These are phyloP conservation scores for Fusarium gaditjirri DNA, from an alignment of 2,329 filamentous ascomycete species.

Conservation along the genomic window DNA sequence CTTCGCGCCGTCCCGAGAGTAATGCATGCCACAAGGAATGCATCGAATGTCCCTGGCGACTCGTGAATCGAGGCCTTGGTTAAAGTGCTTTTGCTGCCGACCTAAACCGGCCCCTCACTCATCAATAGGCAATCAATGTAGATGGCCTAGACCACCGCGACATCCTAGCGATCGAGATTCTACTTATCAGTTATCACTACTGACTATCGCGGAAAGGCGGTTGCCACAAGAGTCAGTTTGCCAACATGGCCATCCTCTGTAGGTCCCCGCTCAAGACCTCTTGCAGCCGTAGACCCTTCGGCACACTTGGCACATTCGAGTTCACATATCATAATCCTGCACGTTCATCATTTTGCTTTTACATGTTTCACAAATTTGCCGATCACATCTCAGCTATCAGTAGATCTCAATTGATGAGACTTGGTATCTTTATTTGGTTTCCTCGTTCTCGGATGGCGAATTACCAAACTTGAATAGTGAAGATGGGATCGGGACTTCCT, in stretches of 20 bases:
- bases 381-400: not conserved
- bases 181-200: not conserved
- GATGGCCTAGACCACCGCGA: not conserved
- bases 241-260: not conserved
- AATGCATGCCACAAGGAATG: not conserved
- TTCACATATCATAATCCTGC: not conserved
- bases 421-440: not conserved
- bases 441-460: not conserved
- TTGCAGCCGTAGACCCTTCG: not conserved
- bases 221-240: not conserved
- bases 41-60: not conserved
- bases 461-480: not conserved
- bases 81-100: not conserved
- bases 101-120: not conserved
- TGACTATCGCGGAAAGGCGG: not conserved
- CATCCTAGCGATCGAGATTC: not conserved
- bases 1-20: slow-evolving; percentile 20
- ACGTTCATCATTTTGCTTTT: not conserved
- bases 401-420: not conserved
- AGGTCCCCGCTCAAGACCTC: not conserved
- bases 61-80: not conserved
- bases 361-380: not conserved
- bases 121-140: not conserved
- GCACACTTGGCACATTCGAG: not conserved
- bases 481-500: not conserved